Base-by-base conservation (phyloP, 176 grass and related monocot species). In the Zea mays region DNA sequence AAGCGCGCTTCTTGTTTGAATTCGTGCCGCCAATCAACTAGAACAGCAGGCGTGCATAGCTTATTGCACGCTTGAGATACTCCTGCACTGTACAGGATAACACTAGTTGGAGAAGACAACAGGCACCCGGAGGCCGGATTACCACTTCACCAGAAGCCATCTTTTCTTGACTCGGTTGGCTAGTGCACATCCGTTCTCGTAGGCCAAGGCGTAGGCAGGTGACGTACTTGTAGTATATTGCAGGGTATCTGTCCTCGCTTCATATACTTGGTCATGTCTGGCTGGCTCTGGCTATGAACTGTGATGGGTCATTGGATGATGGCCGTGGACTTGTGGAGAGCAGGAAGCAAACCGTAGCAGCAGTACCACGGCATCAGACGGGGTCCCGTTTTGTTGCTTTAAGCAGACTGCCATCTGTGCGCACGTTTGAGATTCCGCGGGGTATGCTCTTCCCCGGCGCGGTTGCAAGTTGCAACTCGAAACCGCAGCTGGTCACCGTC, bases 381-480 rank as follows among this genome's bases (percentile, higher is more conserved):
- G 10, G 4, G 72, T 33, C 41, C 21, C 15, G 57, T 59, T 21
- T 43, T 37, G 33, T 37, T 3, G 58, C 55, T 13, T 21, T 71
- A 50, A 48, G 44, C 62, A 65, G 35, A 13, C 67, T 14, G 21
- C 6, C 45, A 71, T 17, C 17, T 8, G 17, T 55, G 44, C 67
- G 2, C 72, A 40, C 55, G 72, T 33, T 50, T 21, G 17, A 8
- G 37, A 56, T 47, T 16, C 46, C 43, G 41, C 15, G 42, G 16
- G 46, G 21, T 67, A 79, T 67, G 76, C 48, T 67, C 76, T 67
- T 36, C 48, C 15, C 76, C 4, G 16, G 47, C 75, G 38, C 35
- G 62, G 47, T 21, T 16, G 62, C 35, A 67, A 16, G 47, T 21
- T 16, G 62, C 35, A 67, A 16, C 11, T n/a, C 36, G 76, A 47